phyloP scores from a whole-genome alignment of 169 alveolate genomes.

The Neospora caninum region DNA sequence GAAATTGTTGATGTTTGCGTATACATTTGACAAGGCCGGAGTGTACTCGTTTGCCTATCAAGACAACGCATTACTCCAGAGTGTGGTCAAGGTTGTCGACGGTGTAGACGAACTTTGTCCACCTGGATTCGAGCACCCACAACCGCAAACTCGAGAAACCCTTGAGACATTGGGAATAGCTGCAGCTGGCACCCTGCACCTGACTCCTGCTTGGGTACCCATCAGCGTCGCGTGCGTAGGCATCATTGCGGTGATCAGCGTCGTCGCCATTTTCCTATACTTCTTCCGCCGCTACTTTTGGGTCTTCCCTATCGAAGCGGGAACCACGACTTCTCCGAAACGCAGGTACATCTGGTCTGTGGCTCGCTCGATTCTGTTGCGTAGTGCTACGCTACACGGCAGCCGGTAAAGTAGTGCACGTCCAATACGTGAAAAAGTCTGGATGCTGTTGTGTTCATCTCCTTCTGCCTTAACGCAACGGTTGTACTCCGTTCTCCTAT shows the following conservation, averaged over 20 bases:
- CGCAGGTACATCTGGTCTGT: neutral
- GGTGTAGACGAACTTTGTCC: neutral
- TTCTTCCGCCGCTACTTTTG: neutral
- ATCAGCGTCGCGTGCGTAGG: neutral
- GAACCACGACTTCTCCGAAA: neutral
- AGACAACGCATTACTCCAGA: neutral
- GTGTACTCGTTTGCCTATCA: conserved; percentile 15
- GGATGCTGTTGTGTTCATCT: too few species aligned
- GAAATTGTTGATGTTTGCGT: conserved; percentile 42
- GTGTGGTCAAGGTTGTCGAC: neutral
- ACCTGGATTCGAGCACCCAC: neutral
- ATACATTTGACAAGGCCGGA: conserved; percentile 45
- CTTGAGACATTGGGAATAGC: neutral
- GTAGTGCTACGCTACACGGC: too few species aligned
- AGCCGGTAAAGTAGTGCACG: too few species aligned
- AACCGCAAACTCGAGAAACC: neutral
- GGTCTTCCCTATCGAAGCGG: neutral
- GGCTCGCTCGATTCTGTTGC: neutral
- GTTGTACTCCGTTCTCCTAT: too few species aligned
- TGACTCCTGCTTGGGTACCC: neutral
- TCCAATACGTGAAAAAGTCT: too few species aligned
- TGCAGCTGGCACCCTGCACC: neutral
- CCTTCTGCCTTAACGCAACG: too few species aligned
- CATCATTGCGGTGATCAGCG: neutral
- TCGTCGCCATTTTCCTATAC: too few species aligned